These are phyloP conservation scores for Cucumis hystrix DNA, from an alignment of 306 rosid species.

Conservation along the genomic window DNA sequence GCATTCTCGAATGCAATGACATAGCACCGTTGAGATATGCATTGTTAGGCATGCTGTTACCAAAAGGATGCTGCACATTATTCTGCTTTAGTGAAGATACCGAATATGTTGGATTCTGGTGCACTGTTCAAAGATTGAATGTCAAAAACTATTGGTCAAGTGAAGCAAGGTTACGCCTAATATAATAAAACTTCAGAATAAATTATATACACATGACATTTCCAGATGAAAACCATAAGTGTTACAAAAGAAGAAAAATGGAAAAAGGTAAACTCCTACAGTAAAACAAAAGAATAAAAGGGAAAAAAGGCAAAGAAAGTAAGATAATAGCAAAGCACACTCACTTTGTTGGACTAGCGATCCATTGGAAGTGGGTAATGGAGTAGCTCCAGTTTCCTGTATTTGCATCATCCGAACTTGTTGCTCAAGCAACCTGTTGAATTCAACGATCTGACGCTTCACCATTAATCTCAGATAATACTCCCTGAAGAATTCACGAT, in stretches of 20 bases:
- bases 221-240: neutral
- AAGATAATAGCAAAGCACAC: constrained; percentile 1
- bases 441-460: constrained; percentile 70
- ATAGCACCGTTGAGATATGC: constrained; percentile 54
- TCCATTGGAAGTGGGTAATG: constrained; percentile 55
- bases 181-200: neutral
- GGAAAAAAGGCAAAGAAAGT: neutral
- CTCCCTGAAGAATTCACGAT: constrained; percentile 79
- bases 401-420: constrained; percentile 56
- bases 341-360: constrained; percentile 46
- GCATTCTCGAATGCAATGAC: constrained; percentile 47
- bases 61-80: constrained; percentile 51
- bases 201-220: neutral
- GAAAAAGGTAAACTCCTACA: neutral
- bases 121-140: constrained; percentile 29
- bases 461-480: constrained; percentile 72
- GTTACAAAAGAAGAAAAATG: neutral
- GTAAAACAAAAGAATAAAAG: neutral
- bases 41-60: constrained; percentile 37
- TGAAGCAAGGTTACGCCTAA: neutral
- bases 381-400: constrained; percentile 34
- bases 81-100: constrained; percentile 47
- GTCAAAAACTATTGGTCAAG: neutral
- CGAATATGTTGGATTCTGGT: constrained; percentile 36
- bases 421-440: constrained; percentile 70